phyloP scores from a whole-genome alignment of 306 rosid genomes.

The Benincasa hispida region DNA sequence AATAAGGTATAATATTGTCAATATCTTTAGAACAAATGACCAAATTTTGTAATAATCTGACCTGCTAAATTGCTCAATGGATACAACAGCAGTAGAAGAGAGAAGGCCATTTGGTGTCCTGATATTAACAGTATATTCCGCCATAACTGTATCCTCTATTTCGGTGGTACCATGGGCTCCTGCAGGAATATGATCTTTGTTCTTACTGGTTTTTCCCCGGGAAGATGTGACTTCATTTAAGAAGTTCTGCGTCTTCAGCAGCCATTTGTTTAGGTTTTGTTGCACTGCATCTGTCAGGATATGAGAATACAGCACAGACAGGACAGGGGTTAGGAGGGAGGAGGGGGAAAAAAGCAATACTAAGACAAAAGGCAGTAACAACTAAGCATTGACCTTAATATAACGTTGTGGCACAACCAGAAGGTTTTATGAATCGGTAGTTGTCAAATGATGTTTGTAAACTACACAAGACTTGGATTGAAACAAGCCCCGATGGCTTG shows the following conservation, averaged over 20 bases:
- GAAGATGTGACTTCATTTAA: constrained; percentile 74
- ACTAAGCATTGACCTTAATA: not conserved
- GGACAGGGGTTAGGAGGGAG: not conserved
- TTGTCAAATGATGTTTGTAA: not conserved
- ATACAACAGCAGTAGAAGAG: constrained; percentile 69
- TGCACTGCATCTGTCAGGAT: constrained; percentile 47
- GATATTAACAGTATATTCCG: constrained; percentile 60
- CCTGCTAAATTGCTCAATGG: constrained; percentile 99
- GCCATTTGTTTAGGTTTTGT: constrained; percentile 52
- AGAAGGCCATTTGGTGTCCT: constrained; percentile 58
- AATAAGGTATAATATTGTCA: not conserved
- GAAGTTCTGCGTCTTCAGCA: constrained; percentile 64
- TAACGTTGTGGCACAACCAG: not conserved
- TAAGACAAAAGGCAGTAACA: not conserved
- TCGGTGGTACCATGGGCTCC: constrained; percentile 29
- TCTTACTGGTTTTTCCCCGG: constrained; percentile 44
- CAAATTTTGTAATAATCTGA: constrained; percentile 19
- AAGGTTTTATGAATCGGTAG: not conserved
- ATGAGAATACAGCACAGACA: constrained; percentile 4
- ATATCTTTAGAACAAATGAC: not conserved
- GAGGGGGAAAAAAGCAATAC: not conserved
- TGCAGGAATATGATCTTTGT: constrained; percentile 33
- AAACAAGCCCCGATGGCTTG: not conserved
- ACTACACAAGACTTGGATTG: not conserved
- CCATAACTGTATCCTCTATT: constrained; percentile 60